Evolutionary conservation across 2,329 filamentous ascomycete genomes (phyloP).

Genomic region (Aspergillus sp.): DNA sequence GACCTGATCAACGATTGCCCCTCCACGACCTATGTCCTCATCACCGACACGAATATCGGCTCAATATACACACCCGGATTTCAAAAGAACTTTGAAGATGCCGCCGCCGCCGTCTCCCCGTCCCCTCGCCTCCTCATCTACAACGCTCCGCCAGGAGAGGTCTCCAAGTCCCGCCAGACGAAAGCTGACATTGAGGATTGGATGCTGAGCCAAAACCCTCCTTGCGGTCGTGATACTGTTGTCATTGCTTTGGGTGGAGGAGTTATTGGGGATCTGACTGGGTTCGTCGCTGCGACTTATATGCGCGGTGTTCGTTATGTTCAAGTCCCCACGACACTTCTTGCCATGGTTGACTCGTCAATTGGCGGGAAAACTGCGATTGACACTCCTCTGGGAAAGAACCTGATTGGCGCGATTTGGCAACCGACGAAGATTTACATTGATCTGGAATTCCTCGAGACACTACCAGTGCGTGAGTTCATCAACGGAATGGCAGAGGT

Average conservation of each 20-base stretch:
- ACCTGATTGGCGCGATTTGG: slow-evolving; percentile 94
- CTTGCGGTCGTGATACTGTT: slow-evolving; percentile 92
- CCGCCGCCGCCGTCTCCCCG: slow-evolving; percentile 49
- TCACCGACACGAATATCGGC: slow-evolving; percentile 92
- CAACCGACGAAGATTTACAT: slow-evolving; percentile 94
- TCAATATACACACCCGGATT: slow-evolving; percentile 82
- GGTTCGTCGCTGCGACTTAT: slow-evolving; percentile 96
- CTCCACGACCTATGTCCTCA: slow-evolving; percentile 92
- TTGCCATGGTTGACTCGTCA: slow-evolving; percentile 98
- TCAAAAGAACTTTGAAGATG: slow-evolving; percentile 64
- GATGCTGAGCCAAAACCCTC: slow-evolving; percentile 80
- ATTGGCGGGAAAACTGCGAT: slow-evolving; percentile 99
- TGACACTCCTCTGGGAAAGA: slow-evolving; percentile 94
- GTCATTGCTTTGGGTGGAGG: slow-evolving; percentile 93
- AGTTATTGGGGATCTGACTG: slow-evolving; percentile 97
- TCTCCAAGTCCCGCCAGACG: slow-evolving; percentile 88
- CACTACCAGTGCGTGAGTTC: slow-evolving; percentile 86
- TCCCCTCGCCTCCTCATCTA: slow-evolving; percentile 79
- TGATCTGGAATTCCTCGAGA: slow-evolving; percentile 88
- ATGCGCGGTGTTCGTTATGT: slow-evolving; percentile 97
- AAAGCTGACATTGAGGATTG: slow-evolving; percentile 97
- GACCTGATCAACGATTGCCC: slow-evolving; percentile 78
- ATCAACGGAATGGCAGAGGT: slow-evolving; percentile 99
- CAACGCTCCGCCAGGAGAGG: slow-evolving; percentile 86
- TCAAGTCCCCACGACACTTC: slow-evolving; percentile 90